A percentile compares a stretch with the other conserved stretches of the same genome.
These are phyloP conservation scores for Chrysoporthe deuterocubensis DNA, from an alignment of 2,329 filamentous ascomycete species.

Conservation along the genomic window DNA sequence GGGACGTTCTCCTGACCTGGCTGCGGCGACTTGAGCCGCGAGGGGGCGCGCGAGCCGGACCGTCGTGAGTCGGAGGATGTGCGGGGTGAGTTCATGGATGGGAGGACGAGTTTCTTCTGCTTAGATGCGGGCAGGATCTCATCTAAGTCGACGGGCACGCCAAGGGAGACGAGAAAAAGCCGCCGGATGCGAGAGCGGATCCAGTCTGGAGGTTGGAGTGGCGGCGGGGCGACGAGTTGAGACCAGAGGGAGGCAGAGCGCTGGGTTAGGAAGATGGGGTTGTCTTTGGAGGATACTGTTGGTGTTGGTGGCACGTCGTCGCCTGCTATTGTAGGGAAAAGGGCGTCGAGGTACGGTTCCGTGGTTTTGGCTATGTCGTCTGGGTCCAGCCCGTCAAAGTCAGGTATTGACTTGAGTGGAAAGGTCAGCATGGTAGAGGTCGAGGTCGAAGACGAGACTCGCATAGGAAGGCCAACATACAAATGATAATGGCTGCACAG, in stretches of 20 bases:
- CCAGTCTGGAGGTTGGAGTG: conserved; percentile 95
- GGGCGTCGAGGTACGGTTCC: conserved; percentile 67
- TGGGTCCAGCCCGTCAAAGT: conserved; percentile 65
- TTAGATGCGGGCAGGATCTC: conserved; percentile 97
- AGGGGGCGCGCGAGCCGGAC: conserved; percentile 44
- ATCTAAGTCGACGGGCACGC: conserved; percentile 94
- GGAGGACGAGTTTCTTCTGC: conserved; percentile 95
- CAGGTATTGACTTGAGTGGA: conserved; percentile 64
- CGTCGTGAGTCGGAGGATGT: conserved; percentile 57
- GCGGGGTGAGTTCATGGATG: conserved; percentile 70
- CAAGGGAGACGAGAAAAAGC: conserved; percentile 92
- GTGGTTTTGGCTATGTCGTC: conserved; percentile 65
- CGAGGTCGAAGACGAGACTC: neutral
- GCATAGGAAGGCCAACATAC: conserved; percentile 30
- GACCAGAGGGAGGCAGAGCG: conserved; percentile 93
- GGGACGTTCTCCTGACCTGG: conserved; percentile 55
- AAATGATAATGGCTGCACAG: conserved; percentile 36
- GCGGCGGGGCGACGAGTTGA: conserved; percentile 91
- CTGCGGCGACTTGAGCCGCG: conserved; percentile 40
- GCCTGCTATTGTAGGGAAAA: conserved; percentile 62
- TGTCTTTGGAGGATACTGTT: conserved; percentile 56
- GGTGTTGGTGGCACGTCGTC: conserved; percentile 55
- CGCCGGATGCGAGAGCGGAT: conserved; percentile 93
- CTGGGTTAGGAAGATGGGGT: conserved; percentile 78
- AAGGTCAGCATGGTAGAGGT: conserved; percentile 3